Base-by-base conservation (phyloP, 2,329 filamentous ascomycete genomes). In the Claviceps cyperi region DNA sequence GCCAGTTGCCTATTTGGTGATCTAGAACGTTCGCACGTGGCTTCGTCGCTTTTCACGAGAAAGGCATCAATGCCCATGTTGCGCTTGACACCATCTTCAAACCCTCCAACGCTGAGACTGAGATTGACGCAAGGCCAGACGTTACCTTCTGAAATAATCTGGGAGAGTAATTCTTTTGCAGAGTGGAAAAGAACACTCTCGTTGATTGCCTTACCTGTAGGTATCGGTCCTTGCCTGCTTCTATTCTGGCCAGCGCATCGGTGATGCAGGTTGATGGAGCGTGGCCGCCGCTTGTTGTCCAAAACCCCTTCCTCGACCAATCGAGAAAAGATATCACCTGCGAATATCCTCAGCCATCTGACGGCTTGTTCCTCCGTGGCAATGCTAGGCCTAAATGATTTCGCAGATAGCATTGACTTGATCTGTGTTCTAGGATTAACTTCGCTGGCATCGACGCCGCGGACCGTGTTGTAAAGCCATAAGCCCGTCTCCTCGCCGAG, bases 371-470 rank as follows among this genome's bases (percentile, higher is more conserved):
- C 87, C 17, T 78, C 69, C 2, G 75, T 83, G 57, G 81, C 85
- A 62, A 97, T 91, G 50, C 76, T 80, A 0, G 92, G 92, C 24
- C 86, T 77, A 60, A 98, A 98, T 0, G 89, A 94, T 63, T 98
- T 98, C 19, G 92, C 90, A 1, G 89, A 96, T 14, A 97, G 73
- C 90, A 98, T 97, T 15, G 86, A 92, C 64, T 97, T 96, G 70
- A 96, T 95, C 60, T 92, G 86, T 1, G 89, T 95, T 48, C 91
- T 76, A 28, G 88, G 78, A 60, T 88, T 96, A 56, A 98, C 88
- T 65, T 96, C 90, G 58, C 84, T 92, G 47, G 73, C 71, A 64
- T 98, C 92, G 53, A 90, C 80, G 1, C 92, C 92, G 11, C 92
- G 80, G 49, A 97, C 83, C 11, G 83, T 84, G 50, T 84, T 80